These are phyloP conservation scores for Megacollybia marginata DNA, from an alignment of 768 basidiomycete genomes.

Conservation along the genomic window DNA sequence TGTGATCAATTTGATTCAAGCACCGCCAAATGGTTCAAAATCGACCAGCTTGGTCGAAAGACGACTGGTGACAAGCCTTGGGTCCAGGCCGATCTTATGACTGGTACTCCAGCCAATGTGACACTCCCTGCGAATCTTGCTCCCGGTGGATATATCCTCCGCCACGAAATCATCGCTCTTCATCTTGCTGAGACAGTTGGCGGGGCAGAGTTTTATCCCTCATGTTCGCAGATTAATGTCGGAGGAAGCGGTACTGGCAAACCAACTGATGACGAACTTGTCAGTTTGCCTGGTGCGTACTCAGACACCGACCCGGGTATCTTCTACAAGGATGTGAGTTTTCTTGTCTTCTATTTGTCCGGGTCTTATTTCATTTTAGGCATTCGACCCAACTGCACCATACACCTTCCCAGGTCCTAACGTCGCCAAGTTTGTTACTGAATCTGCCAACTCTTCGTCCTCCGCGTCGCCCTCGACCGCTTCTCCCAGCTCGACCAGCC, in stretches of 20 bases:
- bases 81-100: slow-evolving; percentile 13
- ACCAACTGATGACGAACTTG: slow-evolving; percentile 24
- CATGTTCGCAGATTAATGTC: slow-evolving; percentile 36
- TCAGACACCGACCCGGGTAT: slow-evolving; percentile 42
- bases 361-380: neutral
- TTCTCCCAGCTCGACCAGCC: no score
- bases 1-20: slow-evolving; percentile 35
- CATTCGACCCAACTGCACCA: neutral
- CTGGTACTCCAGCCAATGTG: neutral
- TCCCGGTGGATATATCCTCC: slow-evolving; percentile 3
- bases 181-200: slow-evolving; percentile 17
- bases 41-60: slow-evolving; percentile 26
- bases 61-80: slow-evolving; percentile 16
- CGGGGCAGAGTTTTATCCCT: slow-evolving; percentile 54
- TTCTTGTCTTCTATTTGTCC: neutral
- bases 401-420: slow-evolving; percentile 25
- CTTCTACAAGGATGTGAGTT: slow-evolving; percentile 15
- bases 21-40: slow-evolving; percentile 42
- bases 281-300: slow-evolving; percentile 47
- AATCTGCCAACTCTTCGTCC: neutral
- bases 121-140: slow-evolving; percentile 2
- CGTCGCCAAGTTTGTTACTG: slow-evolving; percentile 17
- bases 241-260: slow-evolving; percentile 25
- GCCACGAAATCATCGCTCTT: slow-evolving; percentile 14
- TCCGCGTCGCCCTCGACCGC: no score